Percentiles rank a stretch among this genome's conserved stretches.
These are phyloP conservation scores for Rhizopogon vinicolor DNA, from an alignment of 768 basidiomycete genomes.

Conservation along the genomic window DNA sequence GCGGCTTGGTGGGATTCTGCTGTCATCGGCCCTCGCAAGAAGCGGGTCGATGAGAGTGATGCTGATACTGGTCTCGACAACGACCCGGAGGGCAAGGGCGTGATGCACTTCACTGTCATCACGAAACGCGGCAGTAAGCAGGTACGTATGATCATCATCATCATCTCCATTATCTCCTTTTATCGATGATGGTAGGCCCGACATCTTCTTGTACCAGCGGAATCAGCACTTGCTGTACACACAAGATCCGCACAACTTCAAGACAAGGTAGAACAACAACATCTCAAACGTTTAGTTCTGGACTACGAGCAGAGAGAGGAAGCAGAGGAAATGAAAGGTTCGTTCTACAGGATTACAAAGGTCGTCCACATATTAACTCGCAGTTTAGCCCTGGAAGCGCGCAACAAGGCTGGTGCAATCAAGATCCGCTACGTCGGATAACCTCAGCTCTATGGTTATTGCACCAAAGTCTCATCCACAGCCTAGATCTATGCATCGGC, in stretches of 20 bases:
- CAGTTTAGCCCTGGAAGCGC: constrained; percentile 57
- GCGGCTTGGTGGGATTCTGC: constrained; percentile 90
- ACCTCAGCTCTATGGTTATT: constrained; percentile 11
- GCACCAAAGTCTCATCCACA: constrained; percentile 6
- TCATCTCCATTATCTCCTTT: constrained; percentile 7
- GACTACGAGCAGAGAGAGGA: constrained; percentile 90
- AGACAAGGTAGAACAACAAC: constrained; percentile 95
- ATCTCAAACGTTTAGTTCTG: constrained; percentile 91
- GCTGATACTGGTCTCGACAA: constrained; percentile 42
- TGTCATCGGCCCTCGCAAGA: constrained; percentile 70
- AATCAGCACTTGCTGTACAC: constrained; percentile 85
- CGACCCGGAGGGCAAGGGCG: constrained; percentile 21
- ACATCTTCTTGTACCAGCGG: constrained; percentile 85
- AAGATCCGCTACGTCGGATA: constrained; percentile 78
- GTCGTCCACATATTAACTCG: background rate
- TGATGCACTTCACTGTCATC: constrained; percentile 91
- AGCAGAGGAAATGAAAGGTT: constrained; percentile 77
- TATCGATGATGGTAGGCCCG: constrained; percentile 49
- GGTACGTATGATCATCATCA: constrained; percentile 36
- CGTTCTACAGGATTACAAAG: background rate
- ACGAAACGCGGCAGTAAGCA: constrained; percentile 93
- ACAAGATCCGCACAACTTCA: constrained; percentile 89
- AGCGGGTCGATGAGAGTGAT: constrained; percentile 55
- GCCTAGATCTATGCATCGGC: constrained; percentile 12
- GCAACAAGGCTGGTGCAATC: constrained; percentile 61